Evolutionary conservation across 306 rosid genomes (phyloP).

Genomic region (Cucurbita maxima): DNA sequence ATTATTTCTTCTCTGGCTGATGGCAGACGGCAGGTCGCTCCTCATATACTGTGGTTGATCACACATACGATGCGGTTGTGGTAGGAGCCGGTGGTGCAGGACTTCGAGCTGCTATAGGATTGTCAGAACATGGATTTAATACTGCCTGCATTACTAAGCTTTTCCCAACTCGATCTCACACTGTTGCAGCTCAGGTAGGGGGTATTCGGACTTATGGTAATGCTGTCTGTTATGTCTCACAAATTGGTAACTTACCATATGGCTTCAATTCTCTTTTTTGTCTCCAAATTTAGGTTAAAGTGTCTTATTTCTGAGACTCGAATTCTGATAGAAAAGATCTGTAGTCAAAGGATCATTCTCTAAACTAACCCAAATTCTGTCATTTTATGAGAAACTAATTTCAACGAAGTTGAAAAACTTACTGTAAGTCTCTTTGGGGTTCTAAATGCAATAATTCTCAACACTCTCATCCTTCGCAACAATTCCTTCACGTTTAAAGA

Average conservation of each 20-base stretch:
- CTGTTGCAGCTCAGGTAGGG: conserved; percentile 95
- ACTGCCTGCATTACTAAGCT: conserved; percentile 95
- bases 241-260: background rate
- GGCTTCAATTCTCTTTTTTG: background rate
- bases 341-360: too few species aligned
- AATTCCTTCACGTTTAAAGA: too few species aligned
- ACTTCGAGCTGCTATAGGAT: conserved; percentile 86
- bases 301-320: background rate
- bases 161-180: conserved; percentile 95
- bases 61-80: conserved; percentile 74
- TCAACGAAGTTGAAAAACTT: too few species aligned
- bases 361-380: too few species aligned
- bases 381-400: too few species aligned
- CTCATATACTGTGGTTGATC: conserved; percentile 81
- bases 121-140: conserved; percentile 88
- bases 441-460: too few species aligned
- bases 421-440: too few species aligned
- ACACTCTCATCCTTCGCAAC: too few species aligned
- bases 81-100: conserved; percentile 99
- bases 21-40: conserved; percentile 47
- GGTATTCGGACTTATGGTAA: background rate
- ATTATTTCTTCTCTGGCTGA: background rate
- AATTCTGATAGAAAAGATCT: too few species aligned
- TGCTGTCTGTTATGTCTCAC: too few species aligned
- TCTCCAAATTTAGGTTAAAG: background rate